Conservation (phyloP, 768 basidiomycete genomes). For the Ramaria sp. region DNA sequence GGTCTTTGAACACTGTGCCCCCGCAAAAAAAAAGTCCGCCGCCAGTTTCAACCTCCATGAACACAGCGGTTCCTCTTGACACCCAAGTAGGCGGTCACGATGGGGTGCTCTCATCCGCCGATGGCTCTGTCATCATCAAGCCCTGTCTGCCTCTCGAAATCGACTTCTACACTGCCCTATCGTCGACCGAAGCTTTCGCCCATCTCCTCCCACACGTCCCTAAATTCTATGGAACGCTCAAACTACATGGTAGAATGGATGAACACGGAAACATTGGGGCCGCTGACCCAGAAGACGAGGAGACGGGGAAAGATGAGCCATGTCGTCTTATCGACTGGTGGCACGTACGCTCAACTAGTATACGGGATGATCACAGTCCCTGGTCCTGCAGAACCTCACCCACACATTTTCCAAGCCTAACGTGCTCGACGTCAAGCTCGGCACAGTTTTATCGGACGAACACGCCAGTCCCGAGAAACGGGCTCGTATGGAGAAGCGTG, state of each 20-base stretch:
- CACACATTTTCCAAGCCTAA: conserved; percentile 69
- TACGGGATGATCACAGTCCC: conserved; percentile 33
- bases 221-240: conserved; percentile 69
- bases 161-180: conserved; percentile 56
- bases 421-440: conserved; percentile 88
- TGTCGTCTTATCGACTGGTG: conserved; percentile 7
- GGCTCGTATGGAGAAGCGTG: conserved; percentile 62
- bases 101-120: conserved; percentile 58
- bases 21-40: neutral
- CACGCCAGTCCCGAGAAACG: conserved; percentile 59
- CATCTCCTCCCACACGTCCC: conserved; percentile 51
- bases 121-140: conserved; percentile 76
- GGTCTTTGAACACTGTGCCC: no score
- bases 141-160: conserved; percentile 53
- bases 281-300: conserved; percentile 16
- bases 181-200: conserved; percentile 27
- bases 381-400: conserved; percentile 81
- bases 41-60: neutral
- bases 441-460: conserved; percentile 77
- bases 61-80: conserved; percentile 24
- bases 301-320: conserved; percentile 34
- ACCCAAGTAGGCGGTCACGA: conserved; percentile 77
- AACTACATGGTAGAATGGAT: conserved; percentile 52
- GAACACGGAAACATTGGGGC: conserved; percentile 17
- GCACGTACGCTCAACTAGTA: neutral